Base-by-base conservation (phyloP, 2,329 filamentous ascomycete species). In the Colletotrichum neosansevieriae region DNA sequence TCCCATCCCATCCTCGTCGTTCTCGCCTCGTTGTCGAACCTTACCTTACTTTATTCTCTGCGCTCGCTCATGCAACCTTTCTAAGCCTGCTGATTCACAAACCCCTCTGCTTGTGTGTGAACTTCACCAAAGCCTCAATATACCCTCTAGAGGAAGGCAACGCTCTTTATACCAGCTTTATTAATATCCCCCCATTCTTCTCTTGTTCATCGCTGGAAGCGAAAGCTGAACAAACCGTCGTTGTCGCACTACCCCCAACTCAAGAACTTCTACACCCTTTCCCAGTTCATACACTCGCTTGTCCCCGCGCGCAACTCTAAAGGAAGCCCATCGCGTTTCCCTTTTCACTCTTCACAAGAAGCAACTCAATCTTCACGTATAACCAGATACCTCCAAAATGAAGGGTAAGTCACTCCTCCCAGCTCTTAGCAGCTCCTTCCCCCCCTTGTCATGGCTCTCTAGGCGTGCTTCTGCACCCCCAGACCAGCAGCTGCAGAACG, bases 271-370 rank as follows among this genome's bases (percentile, higher is more conserved):
- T 40, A 51, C 34, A 9, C 58, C 40, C 53, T 58, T 58, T 40
- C 45, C 53, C 45, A n/a, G 47, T 58, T 67, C 62, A 19, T 54
- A 70, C 67, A 67, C 58, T 67, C 63, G 57, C 58, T 70, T 70
- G 51, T 56, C 29, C 47, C 36, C 34, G 61, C 56, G 63, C 61
- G 49, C 63, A 66, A 24, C 24, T 62, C 53, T 38, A n/a, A 6
- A n/a, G 32, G 63, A 62, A 54, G 58, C 57, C 58, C 32, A 50
- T 54, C 38, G 50, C 53, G 15, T 34, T 32, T 51, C 32, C 47
- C 47, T 49, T 67, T 53, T 38, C 45, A n/a, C 29, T 7, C 57
- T 58, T 54, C 11, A 54, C 42, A 12, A 32, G 47, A 7, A 21
- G 10, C 19, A 11, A 47, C 24, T 3, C 29, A 11, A 54, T 19